Evolutionary conservation across 2,329 filamentous ascomycete species (phyloP).

Genomic region (Colletotrichum tamarilloi): DNA sequence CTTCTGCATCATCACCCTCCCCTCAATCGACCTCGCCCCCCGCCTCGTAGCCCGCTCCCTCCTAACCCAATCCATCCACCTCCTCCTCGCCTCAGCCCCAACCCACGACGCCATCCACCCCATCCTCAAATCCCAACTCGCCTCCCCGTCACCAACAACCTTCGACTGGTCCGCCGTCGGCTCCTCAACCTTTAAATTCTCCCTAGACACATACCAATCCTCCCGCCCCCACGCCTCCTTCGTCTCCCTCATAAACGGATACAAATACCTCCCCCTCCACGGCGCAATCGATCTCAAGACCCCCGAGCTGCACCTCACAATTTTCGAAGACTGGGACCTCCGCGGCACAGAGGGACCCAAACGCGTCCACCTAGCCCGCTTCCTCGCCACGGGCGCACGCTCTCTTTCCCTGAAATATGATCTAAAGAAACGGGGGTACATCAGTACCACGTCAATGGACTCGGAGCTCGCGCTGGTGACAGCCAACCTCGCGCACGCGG

Average conservation of each 20-base stretch:
- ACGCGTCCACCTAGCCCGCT: conserved; percentile 76
- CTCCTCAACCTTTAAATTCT: conserved; percentile 81
- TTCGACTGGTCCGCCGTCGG: conserved; percentile 76
- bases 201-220: conserved; percentile 83
- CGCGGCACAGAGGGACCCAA: conserved; percentile 56
- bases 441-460: conserved; percentile 97
- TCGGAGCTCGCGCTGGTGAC: conserved; percentile 91
- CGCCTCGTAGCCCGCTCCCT: conserved; percentile 81
- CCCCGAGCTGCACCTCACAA: conserved; percentile 78
- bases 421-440: conserved; percentile 92
- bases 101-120: conserved; percentile 77
- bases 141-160: conserved; percentile 35
- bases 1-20: conserved; percentile 81
- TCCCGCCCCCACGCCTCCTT: conserved; percentile 73
- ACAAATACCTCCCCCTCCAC: conserved; percentile 80
- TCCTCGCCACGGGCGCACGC: conserved; percentile 74
- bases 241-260: conserved; percentile 82
- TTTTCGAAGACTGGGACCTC: conserved; percentile 85
- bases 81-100: conserved; percentile 83
- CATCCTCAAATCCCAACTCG: conserved; percentile 61
- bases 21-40: conserved; percentile 72
- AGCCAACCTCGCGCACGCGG: conserved; percentile 88
- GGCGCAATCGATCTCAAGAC: conserved; percentile 82
- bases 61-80: conserved; percentile 84
- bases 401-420: conserved; percentile 80